Percentiles rank a stretch among this genome's conserved stretches.
These are phyloP conservation scores for Ogataea trehalophila DNA, from an alignment of 805 yeast genomes.

Conservation along the genomic window DNA sequence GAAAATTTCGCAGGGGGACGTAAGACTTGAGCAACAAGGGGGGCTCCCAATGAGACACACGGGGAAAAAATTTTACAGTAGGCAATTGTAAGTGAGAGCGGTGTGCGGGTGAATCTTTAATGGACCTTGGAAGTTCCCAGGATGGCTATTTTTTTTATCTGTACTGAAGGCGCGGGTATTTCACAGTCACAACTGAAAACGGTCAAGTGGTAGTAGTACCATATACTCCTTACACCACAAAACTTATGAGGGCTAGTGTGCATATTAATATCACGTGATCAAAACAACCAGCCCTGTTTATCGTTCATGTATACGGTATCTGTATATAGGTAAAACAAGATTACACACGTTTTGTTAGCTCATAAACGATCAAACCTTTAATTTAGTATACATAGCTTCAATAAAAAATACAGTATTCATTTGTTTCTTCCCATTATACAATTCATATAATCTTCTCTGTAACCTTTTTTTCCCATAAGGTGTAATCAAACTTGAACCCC, in stretches of 20 bases:
- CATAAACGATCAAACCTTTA: too few species aligned
- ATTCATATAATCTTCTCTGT: not conserved
- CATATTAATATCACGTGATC: not conserved
- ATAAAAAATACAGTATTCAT: too few species aligned
- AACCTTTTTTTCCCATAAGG: conserved; percentile 46
- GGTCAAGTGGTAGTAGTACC: too few species aligned
- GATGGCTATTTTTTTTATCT: too few species aligned
- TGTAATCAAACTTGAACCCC: conserved; percentile 52
- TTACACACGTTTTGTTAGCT: not conserved
- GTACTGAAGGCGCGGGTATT: not conserved
- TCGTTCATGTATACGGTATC: not conserved
- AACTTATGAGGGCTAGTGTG: not conserved
- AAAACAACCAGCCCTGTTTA: not conserved
- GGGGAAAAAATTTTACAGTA: not conserved
- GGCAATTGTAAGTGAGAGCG: not conserved
- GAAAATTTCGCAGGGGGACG: too few species aligned
- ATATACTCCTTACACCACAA: not conserved
- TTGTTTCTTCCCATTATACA: not conserved
- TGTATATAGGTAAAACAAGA: not conserved
- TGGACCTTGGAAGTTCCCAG: too few species aligned
- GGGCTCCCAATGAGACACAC: too few species aligned
- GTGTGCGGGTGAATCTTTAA: not conserved
- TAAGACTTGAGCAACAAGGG: too few species aligned
- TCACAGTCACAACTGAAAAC: not conserved
- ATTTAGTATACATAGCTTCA: too few species aligned